These are phyloP conservation scores for Candida awuae DNA, from an alignment of 805 yeast species.

Conservation along the genomic window DNA sequence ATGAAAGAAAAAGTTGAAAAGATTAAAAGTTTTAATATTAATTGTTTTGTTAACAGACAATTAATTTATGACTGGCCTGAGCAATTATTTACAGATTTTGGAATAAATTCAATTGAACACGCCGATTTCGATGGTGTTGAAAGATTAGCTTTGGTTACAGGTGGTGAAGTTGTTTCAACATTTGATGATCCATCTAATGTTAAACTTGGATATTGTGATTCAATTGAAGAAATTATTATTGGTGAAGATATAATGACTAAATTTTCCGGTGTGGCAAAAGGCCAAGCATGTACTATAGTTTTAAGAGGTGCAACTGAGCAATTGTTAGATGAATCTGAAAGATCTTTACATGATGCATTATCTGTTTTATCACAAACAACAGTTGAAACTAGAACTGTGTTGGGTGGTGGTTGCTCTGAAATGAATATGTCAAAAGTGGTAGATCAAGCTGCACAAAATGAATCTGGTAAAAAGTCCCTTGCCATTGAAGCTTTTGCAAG, in stretches of 20 bases:
- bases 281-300: conserved; percentile 94
- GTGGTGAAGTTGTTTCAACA: conserved; percentile 96
- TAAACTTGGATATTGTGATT: conserved; percentile 79
- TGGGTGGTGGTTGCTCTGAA: conserved; percentile 91
- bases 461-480: conserved; percentile 84
- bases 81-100: conserved; percentile 80
- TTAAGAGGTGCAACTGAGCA: conserved; percentile 98
- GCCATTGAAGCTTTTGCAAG: conserved; percentile 93
- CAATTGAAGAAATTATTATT: conserved; percentile 83
- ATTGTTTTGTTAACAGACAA: conserved; percentile 91
- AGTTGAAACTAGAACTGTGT: conserved; percentile 79
- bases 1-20: conserved; percentile 86
- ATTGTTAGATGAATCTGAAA: conserved; percentile 94
- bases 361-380: conserved; percentile 95
- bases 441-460: conserved; percentile 84
- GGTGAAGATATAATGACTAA: conserved; percentile 89
- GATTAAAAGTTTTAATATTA: conserved; percentile 71
- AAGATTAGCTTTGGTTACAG: conserved; percentile 91
- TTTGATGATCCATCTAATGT: conserved; percentile 88
- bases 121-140: conserved; percentile 98
- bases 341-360: conserved; percentile 94
- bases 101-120: conserved; percentile 89
- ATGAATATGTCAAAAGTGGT: conserved; percentile 96
- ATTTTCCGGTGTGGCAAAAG: conserved; percentile 92
- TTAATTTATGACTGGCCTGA: conserved; percentile 97